A percentile compares a stretch with the other conserved stretches of the same genome.
phyloP scores from a whole-genome alignment of 2,329 filamentous ascomycete species.

The Colletotrichum magnum region DNA sequence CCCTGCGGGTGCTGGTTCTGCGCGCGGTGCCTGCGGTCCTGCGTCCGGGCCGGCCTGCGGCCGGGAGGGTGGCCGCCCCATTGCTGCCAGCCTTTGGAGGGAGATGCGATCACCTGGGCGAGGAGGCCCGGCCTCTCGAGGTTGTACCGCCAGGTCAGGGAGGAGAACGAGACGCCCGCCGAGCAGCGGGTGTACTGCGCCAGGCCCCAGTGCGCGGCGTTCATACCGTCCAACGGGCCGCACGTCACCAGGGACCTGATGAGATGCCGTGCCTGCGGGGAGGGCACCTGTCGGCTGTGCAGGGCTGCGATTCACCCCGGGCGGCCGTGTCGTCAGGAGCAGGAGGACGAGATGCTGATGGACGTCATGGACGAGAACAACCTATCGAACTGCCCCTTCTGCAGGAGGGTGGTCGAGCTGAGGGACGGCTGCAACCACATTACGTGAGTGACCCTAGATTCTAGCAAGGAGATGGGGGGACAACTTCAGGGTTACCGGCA shows the following conservation, averaged over 20 bases:
- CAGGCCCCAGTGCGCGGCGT: conserved; percentile 35
- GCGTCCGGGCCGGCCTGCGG: conserved; percentile 35
- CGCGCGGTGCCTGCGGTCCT: conserved; percentile 34
- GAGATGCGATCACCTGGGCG: conserved; percentile 27
- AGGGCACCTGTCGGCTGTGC: conserved; percentile 35
- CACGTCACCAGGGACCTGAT: conserved; percentile 12
- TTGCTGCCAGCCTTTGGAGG: conserved; percentile 38
- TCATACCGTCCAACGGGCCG: conserved; percentile 31
- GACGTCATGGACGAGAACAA: conserved; percentile 65
- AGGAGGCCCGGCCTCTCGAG: conserved; percentile 20
- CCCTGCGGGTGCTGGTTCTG: conserved; percentile 41
- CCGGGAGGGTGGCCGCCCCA: conserved; percentile 38
- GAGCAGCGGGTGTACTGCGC: conserved; percentile 37
- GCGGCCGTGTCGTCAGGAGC: conserved; percentile 35
- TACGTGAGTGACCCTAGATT: conserved; percentile 59
- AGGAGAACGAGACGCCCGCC: conserved; percentile 34
- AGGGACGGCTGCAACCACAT: conserved; percentile 77
- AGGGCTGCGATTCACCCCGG: conserved; percentile 33
- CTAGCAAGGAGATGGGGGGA: neutral
- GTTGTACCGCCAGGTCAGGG: conserved; percentile 30
- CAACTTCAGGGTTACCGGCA: too few species aligned
- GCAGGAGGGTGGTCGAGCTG: conserved; percentile 70
- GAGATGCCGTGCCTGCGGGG: conserved; percentile 36
- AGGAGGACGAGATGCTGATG: conserved; percentile 47
- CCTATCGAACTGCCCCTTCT: conserved; percentile 70